A percentile compares a stretch with the other conserved stretches of the same genome.
These are phyloP conservation scores for Yamadazyma taylorii DNA, from an alignment of 1,139 yeast species.

Conservation along the genomic window DNA sequence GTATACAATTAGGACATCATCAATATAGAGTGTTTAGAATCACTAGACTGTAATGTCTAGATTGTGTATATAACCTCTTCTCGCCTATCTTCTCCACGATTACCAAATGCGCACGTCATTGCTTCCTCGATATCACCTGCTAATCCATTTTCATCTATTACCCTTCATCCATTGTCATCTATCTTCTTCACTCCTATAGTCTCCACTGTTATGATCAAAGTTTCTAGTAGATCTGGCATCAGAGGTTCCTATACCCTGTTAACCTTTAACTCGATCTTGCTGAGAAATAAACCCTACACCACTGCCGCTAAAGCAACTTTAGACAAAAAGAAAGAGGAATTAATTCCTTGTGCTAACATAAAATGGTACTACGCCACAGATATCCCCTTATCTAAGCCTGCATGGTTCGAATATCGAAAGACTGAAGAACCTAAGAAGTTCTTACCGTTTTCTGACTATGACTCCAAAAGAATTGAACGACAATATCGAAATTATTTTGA, in stretches of 20 bases:
- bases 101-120: too few relatives aligned
- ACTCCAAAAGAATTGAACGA: constrained; percentile 60
- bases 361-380: constrained; percentile 87
- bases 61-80: too few relatives aligned
- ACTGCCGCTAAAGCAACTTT: constrained; percentile 11
- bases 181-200: too few relatives aligned
- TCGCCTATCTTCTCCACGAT: too few relatives aligned
- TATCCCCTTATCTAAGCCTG: constrained; percentile 68
- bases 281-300: constrained; percentile 13
- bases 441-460: constrained; percentile 65
- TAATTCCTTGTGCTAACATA: constrained; percentile 18
- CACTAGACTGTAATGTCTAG: too few relatives aligned
- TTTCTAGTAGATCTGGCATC: not conserved
- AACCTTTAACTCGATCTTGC: constrained; percentile 7
- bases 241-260: constrained; percentile 3
- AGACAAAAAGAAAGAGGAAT: constrained; percentile 9
- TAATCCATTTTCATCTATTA: not conserved
- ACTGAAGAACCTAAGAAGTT: constrained; percentile 57
- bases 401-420: constrained; percentile 50
- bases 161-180: too few relatives aligned
- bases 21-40: too few relatives aligned
- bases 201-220: not conserved
- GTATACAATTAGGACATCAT: too few relatives aligned
- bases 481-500: constrained; percentile 30
- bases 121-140: not conserved